phyloP scores from a whole-genome alignment of 345 rosid species.

The Brassica carinata region DNA sequence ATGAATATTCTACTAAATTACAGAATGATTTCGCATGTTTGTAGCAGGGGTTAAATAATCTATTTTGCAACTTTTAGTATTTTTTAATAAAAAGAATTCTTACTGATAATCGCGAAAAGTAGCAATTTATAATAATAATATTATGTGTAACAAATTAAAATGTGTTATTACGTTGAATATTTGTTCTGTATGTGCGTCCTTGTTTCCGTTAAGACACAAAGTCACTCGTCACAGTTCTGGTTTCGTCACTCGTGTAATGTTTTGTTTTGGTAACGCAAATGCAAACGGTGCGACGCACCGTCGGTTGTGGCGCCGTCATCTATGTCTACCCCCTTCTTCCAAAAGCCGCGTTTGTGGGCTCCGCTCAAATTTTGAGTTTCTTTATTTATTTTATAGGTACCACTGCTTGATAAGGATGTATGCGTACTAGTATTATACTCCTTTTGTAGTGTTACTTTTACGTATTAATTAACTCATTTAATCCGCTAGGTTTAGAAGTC shows the following conservation, averaged over 20 bases:
- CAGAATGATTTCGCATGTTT: background rate
- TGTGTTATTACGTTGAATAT: background rate
- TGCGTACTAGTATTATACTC: background rate
- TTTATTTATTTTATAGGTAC: slow-evolving; percentile 9
- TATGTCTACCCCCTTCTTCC: slow-evolving; percentile 25
- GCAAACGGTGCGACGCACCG: slow-evolving; percentile 13
- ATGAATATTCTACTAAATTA: background rate
- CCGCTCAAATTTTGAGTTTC: background rate
- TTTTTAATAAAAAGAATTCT: background rate
- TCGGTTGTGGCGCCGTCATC: slow-evolving; percentile 32
- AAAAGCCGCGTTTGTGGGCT: slow-evolving; percentile 32
- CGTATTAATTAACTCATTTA: background rate
- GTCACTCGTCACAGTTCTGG: slow-evolving; percentile 19
- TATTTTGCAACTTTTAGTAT: background rate
- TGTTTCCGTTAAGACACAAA: slow-evolving; percentile 9
- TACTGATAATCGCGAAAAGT: background rate
- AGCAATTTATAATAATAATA: background rate
- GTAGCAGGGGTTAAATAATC: background rate
- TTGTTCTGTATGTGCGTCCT: background rate
- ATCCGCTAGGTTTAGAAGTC: background rate
- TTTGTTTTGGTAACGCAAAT: slow-evolving; percentile 1
- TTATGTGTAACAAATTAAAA: background rate
- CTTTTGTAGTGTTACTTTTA: background rate
- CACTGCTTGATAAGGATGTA: background rate
- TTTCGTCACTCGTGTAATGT: slow-evolving; percentile 15